Conservation (phyloP, 2,329 filamentous ascomycete genomes). For the Colletotrichum sp. region DNA sequence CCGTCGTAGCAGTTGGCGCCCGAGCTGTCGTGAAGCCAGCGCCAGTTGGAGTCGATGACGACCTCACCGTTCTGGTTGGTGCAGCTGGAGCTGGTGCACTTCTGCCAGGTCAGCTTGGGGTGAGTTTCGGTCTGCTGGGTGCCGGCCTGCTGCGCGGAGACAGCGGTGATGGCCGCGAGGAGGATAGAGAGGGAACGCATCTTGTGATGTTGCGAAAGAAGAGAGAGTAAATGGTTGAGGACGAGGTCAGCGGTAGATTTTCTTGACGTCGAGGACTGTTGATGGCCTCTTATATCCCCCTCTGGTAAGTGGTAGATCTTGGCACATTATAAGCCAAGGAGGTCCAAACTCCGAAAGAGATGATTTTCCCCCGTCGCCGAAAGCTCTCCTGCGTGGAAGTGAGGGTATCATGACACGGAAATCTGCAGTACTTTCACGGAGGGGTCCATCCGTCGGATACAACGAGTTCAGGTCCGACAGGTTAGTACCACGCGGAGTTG, state of each 20-base stretch:
- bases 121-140: slow-evolving; percentile 26
- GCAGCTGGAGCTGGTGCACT: slow-evolving; percentile 28
- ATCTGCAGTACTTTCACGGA: background rate
- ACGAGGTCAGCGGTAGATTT: too few relatives aligned
- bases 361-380: background rate
- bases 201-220: background rate
- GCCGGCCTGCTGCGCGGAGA: slow-evolving; percentile 24
- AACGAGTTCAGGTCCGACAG: background rate
- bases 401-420: background rate
- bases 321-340: background rate
- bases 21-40: slow-evolving; percentile 49
- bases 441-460: background rate
- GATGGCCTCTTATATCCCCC: background rate
- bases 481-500: background rate
- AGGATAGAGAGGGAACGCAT: slow-evolving; percentile 6
- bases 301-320: background rate
- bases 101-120: slow-evolving; percentile 29
- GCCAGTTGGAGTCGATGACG: slow-evolving; percentile 59
- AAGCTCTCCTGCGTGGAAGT: background rate
- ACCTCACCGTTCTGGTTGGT: slow-evolving; percentile 48
- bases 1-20: slow-evolving; percentile 55
- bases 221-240: background rate
- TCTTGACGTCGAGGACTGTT: background rate
- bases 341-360: background rate
- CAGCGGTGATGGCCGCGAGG: slow-evolving; percentile 24